Evolutionary conservation across 2,329 filamentous ascomycete genomes (phyloP).

Genomic region (Ascochyta fabae): DNA sequence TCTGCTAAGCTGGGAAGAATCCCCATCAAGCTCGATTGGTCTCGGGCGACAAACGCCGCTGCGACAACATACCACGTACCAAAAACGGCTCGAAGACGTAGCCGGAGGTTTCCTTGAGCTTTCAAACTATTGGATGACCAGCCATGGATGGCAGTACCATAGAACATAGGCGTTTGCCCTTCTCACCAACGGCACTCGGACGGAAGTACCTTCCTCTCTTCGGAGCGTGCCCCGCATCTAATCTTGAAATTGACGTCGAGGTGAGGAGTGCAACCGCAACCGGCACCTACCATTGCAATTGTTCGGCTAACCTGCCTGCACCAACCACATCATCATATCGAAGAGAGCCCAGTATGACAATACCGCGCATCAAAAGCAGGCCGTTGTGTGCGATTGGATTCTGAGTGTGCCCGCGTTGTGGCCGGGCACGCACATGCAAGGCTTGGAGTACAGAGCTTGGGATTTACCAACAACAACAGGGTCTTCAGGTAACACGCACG

Average conservation of each 20-base stretch:
- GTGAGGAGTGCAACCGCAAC: constrained; percentile 1
- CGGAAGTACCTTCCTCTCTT: neutral
- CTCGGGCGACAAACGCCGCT: neutral
- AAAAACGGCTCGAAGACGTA: neutral
- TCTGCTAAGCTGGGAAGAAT: constrained; percentile 5
- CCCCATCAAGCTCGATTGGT: constrained; percentile 3
- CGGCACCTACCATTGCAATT: neutral
- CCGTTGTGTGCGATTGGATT: neutral
- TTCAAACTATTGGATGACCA: neutral
- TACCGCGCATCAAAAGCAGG: neutral
- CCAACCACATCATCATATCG: neutral
- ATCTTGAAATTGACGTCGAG: neutral
- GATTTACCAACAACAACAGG: constrained; percentile 7
- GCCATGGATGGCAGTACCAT: neutral
- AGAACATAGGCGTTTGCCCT: neutral
- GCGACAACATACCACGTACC: neutral
- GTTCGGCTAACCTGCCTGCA: constrained; percentile 5
- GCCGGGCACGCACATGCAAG: constrained; percentile 18
- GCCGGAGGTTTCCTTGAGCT: neutral
- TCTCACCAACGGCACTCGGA: neutral
- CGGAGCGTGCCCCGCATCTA: neutral
- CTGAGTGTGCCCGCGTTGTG: neutral
- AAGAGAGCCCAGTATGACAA: neutral
- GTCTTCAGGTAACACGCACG: constrained; percentile 9
- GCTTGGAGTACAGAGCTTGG: neutral